Base-by-base conservation (phyloP, 805 yeast genomes). In the Schwanniomyces sp. region DNA sequence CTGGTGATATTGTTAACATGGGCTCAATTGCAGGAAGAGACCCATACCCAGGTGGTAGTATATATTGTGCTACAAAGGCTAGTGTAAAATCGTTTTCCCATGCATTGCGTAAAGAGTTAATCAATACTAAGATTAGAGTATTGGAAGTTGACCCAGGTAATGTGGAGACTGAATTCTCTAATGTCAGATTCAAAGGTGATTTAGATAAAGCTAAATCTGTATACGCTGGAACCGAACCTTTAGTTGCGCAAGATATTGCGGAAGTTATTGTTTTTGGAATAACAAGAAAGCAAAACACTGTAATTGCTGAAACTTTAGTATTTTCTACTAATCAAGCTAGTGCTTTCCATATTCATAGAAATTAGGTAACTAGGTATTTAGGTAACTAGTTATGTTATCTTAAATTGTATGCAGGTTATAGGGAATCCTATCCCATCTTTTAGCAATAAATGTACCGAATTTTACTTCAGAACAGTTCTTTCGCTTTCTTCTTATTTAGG, bases 271-370 rank as follows among this genome's bases (percentile, higher is more conserved):
- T 81, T 7, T 86, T 85, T 62, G 81, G 81, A 12, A 71, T 82
- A 40, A 73, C 91, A 7, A 80, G 94, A 67, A 80, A 82, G 51
- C 79, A 77, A 54, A 86, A 86, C 62, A 81, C 88, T 1, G 92
- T 86, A 14, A 69, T 86, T 59, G 91, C 92, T 2, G 96, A 91
- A 63, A 75, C 89, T 14, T 75, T 91, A 63, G 84, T 92, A 10
- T 88, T 91, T 72, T 88, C 96, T 14, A 79, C 84, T 40, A 85
- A 87, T 72, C 97, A 91, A 74, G 96, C 95, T 4, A 78, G 88
- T 49, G 83, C 95, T 7, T 69, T 75, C 55, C 88, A 85, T 61
- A 66, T 85, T 30, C 74, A 84, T 72, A 50, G 59, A 46, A 51
- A 49, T 14, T 37, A 21, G 17, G 3, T 24, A 7, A 9, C 7